Base-by-base conservation (phyloP, 345 rosid species). In the Microthlaspi erraticum region DNA sequence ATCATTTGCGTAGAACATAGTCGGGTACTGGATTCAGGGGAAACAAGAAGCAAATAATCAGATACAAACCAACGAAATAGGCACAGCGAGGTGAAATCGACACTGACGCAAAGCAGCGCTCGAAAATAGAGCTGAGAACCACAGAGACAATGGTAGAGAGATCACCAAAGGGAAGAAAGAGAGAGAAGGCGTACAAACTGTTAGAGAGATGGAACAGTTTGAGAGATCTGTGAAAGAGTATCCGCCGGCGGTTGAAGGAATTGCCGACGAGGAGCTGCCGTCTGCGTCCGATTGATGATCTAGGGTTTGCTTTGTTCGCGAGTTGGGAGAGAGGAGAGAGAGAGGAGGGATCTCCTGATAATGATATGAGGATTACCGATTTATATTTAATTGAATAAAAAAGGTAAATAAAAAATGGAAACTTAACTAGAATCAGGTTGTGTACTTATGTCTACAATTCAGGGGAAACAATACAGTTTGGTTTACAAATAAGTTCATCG, bases 221-320 rank as follows among this genome's bases (percentile, higher is more conserved):
- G 42, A 74, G 50, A 60, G 78, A 67, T 74, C 74, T 53, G 43
- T 13, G 43, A 6, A 9, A 14, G 36, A 34, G 19, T 60, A 6
- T 2, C 11, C 68, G 34, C 10, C 57, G 64, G 5, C 56, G 73
- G 64, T 42, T 32, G 43, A 60, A 44, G 32, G 8, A 19, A 44
- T 44, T 11, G 31, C 63, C 74, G 74, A 75, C 69, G 73, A 60
- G 53, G 68, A 60, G 73, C 44, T 68, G 58, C 58, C 58, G 73
- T 75, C 69, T 67, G 51, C 72, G 48, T 52, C 62, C 49, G 54
- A 52, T 75, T 26, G 69, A 67, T 67, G 57, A 75, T 75, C 78
- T 75, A 68, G 78, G 78, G 78, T 68, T 74, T 52, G 46, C 68
- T 60, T 52, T 52, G 68, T 60, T 74, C 63, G 36, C 78, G 73